phyloP scores from a whole-genome alignment of 2,329 filamentous ascomycete genomes.

The Pseudopyricularia cyperi region DNA sequence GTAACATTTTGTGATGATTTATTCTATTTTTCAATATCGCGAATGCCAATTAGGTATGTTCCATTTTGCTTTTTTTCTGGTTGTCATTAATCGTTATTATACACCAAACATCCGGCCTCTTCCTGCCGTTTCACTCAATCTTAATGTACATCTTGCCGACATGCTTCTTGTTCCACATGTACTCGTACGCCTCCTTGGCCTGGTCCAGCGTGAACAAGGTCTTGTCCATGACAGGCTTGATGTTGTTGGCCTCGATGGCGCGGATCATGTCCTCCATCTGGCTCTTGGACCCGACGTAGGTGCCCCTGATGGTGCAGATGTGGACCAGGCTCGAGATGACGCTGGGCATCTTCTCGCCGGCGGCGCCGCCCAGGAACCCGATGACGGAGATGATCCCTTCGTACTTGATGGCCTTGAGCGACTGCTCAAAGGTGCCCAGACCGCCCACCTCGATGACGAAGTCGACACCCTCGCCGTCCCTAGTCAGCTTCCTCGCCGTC shows the following conservation, averaged over 20 bases:
- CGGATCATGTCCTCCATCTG: constrained; percentile 29
- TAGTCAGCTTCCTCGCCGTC: constrained; percentile 34
- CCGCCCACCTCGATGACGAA: constrained; percentile 45
- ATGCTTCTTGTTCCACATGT: constrained; percentile 38
- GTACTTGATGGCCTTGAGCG: constrained; percentile 14
- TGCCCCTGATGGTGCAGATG: constrained; percentile 24
- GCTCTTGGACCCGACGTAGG: constrained; percentile 24
- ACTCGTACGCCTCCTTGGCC: constrained; percentile 32
- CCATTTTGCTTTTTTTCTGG: no score
- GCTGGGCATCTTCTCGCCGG: constrained; percentile 24
- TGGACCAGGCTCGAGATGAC: constrained; percentile 35
- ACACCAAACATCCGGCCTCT: not conserved
- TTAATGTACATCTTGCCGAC: constrained; percentile 40
- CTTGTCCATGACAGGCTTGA: constrained; percentile 26
- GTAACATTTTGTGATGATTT: no score
- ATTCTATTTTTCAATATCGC: no score
- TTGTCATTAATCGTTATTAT: not conserved
- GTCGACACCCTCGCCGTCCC: constrained; percentile 31
- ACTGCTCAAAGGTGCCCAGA: constrained; percentile 32
- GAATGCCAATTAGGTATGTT: no score
- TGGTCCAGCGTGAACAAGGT: constrained; percentile 23
- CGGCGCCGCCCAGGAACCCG: constrained; percentile 27
- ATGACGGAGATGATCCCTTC: constrained; percentile 23
- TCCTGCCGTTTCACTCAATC: not conserved
- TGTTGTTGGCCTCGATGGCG: constrained; percentile 26